These are phyloP conservation scores for Talaromyces ruber DNA, from an alignment of 495 filamentous ascomycete genomes.

Conservation along the genomic window DNA sequence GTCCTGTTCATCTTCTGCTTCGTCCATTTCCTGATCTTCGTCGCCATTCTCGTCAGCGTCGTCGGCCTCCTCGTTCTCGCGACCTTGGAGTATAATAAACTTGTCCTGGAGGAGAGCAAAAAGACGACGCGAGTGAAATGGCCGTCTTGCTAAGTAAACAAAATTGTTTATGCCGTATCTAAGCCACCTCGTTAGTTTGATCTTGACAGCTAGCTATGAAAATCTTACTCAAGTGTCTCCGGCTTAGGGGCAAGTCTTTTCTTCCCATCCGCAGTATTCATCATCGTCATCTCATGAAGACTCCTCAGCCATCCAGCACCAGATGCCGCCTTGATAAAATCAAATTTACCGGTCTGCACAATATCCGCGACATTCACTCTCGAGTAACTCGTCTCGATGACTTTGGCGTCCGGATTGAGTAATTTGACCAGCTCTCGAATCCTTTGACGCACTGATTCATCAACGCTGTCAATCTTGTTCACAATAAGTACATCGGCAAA, in stretches of 20 bases:
- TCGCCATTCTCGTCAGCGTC: constrained; percentile 27
- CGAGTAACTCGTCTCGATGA: constrained; percentile 36
- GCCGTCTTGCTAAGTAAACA: constrained; percentile 42
- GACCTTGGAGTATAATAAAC: constrained; percentile 43
- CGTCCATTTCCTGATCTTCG: constrained; percentile 27
- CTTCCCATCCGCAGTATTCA: constrained; percentile 28
- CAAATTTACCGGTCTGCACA: constrained; percentile 38
- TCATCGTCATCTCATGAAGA: constrained; percentile 41
- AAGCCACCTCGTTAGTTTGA: constrained; percentile 1
- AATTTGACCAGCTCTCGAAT: constrained; percentile 36
- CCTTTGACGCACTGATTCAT: constrained; percentile 23
- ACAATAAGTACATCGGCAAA: constrained; percentile 52
- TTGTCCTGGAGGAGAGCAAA: constrained; percentile 44
- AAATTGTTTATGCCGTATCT: constrained; percentile 49
- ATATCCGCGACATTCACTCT: constrained; percentile 42
- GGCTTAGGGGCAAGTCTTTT: constrained; percentile 41
- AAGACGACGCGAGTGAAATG: constrained; percentile 42
- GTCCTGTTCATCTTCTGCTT: constrained; percentile 15
- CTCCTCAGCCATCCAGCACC: constrained; percentile 41
- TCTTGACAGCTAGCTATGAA: neutral
- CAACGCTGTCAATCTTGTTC: constrained; percentile 44
- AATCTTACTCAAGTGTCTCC: constrained; percentile 44
- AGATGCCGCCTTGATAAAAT: constrained; percentile 33
- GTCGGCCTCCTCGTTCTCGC: constrained; percentile 26
- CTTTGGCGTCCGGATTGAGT: constrained; percentile 43